Percentiles rank a stretch among this genome's conserved stretches.
Conservation (phyloP, 2,329 filamentous ascomycete genomes). For the Calonectria montana region DNA sequence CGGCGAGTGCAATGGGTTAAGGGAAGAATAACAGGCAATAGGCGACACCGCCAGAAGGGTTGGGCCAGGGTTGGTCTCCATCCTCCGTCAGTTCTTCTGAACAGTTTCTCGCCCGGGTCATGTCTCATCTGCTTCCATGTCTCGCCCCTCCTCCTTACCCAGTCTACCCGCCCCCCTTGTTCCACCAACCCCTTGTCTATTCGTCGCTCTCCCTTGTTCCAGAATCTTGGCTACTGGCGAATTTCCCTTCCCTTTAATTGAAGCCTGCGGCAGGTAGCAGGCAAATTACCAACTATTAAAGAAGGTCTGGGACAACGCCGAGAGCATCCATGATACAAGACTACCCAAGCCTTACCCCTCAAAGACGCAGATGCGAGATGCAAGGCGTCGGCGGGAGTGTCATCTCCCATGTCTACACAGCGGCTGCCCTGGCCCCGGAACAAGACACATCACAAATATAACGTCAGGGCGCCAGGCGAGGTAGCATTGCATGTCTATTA, state of each 20-base stretch:
- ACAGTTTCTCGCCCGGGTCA: slow-evolving; percentile 1
- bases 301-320: neutral
- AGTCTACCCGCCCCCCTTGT: neutral
- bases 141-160: slow-evolving; percentile 9
- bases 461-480: slow-evolving; percentile 9
- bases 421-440: slow-evolving; percentile 2
- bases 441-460: slow-evolving; percentile 10
- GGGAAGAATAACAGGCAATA: neutral
- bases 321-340: neutral
- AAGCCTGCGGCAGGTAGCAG: slow-evolving; percentile 13
- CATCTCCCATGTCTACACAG: slow-evolving; percentile 1
- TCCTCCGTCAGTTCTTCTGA: neutral
- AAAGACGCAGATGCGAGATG: slow-evolving; percentile 11
- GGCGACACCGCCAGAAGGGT: slow-evolving; percentile 3
- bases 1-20: slow-evolving; percentile 8
- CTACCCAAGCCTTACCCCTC: neutral
- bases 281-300: slow-evolving; percentile 7
- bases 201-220: slow-evolving; percentile 20
- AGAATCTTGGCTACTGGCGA: neutral
- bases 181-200: slow-evolving; percentile 15
- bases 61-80: neutral
- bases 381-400: slow-evolving; percentile 10
- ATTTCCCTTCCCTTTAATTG: neutral
- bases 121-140: slow-evolving; percentile 17
- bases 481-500: slow-evolving; percentile 12